phyloP scores from a whole-genome alignment of 257 asterid genomes.

The Petrea volubilis region DNA sequence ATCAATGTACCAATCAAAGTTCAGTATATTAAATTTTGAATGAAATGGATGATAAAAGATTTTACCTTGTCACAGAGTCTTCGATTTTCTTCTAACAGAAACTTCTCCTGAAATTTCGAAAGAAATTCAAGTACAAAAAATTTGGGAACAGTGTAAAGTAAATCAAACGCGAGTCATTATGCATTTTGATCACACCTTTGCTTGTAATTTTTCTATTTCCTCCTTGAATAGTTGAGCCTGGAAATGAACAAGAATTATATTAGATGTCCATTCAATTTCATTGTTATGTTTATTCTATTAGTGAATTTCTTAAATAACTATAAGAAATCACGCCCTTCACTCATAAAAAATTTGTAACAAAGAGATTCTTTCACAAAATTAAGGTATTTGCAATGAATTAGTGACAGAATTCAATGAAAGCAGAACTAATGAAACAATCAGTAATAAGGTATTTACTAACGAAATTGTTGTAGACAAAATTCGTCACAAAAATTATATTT shows the following conservation, averaged over 20 bases:
- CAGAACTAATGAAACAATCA: no score
- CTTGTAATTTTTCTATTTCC: conserved; percentile 23
- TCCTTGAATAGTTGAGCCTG: conserved; percentile 35
- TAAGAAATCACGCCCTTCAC: no score
- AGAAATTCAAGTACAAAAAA: background rate
- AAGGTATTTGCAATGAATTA: no score
- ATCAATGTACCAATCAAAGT: background rate
- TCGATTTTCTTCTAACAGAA: conserved; percentile 30
- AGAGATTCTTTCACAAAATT: no score
- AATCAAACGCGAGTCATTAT: background rate
- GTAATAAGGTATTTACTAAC: no score
- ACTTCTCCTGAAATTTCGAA: conserved; percentile 25
- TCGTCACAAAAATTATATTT: no score
- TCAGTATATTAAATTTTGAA: background rate
- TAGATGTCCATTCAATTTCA: background rate
- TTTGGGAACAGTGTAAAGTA: background rate
- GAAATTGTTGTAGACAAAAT: no score
- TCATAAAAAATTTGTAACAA: no score
- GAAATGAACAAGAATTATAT: background rate
- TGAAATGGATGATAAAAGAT: background rate
- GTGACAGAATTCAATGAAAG: no score
- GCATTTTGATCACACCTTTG: conserved; percentile 22
- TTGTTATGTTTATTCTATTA: background rate
- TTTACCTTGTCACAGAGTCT: conserved; percentile 24
- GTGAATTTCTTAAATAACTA: no score